Base-by-base conservation (phyloP, 352 stramenopile genomes). In the Lagenidium sp. region DNA sequence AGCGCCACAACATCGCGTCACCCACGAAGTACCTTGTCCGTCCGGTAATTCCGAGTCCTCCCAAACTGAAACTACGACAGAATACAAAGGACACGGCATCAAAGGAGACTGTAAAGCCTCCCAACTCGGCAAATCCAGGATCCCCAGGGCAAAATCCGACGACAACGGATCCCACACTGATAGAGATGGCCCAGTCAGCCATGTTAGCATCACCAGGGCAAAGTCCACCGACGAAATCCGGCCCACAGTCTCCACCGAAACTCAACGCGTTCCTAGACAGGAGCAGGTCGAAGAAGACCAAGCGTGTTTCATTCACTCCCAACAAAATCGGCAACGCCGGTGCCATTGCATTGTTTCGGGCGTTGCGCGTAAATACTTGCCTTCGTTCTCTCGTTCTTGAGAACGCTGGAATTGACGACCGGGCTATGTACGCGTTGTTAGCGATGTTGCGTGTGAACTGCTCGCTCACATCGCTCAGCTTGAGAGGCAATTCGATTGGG, bases 361-460 rank as follows among this genome's bases (percentile, higher is more conserved):
- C 71, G 2, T 42, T 90, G 4, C 63, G 65, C 0, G 52, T 72
- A 12, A 91, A 89, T 48, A 53, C 43, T 0, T 19, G 51, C 3
- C 47, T 93, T 1, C 19, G 66, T 12, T 69, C 65, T 6, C 57
- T 93, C 13, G 46, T 59, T 6, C 57, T 89, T 6, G 57, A 82
- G 6, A 47, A 78, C 31, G 54, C 55, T 10, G 60, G 56, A 0
- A 59, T 90, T 4, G 53, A 62, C 6, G 81, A 93, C 38, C 28
- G 57, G 11, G 60, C 61, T 1, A 74, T 77, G 52, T 60, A 50
- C 25, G 64, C 78, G 25, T 44, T 93, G 0, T 71, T 68, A n/a
- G 76, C 71, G 16, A 70, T 68, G 57, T 34, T 90, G 2, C 60
- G 60, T 10, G 49, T 53, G 5, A 93, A 93, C 50, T 63, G 47